These are phyloP conservation scores for Rhazya stricta DNA, from an alignment of 257 asterid genomes.

Conservation along the genomic window DNA sequence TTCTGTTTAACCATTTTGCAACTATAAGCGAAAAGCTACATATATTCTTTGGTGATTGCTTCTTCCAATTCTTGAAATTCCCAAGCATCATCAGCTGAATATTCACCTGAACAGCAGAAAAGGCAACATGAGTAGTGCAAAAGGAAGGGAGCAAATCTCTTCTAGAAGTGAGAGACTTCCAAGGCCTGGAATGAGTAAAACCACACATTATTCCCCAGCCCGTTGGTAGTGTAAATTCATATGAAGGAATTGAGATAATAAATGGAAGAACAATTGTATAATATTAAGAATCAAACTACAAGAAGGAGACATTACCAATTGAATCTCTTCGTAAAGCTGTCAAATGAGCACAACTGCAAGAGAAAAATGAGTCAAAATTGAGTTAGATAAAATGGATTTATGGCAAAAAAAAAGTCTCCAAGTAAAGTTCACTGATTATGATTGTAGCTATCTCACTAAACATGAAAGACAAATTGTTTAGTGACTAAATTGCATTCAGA, in stretches of 20 bases:
- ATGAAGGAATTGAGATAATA: not conserved
- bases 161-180: not conserved
- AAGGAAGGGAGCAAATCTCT: not conserved
- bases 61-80: conserved; percentile 84
- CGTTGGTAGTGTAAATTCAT: too few species aligned
- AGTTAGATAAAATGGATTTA: not conserved
- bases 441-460: not conserved
- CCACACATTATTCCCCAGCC: too few species aligned
- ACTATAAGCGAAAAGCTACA: conserved; percentile 26
- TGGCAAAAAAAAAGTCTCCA: not conserved
- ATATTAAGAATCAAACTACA: not conserved
- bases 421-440: not conserved
- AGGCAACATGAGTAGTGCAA: conserved; percentile 2
- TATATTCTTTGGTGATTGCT: conserved; percentile 63
- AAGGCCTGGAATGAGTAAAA: not conserved
- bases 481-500: not conserved
- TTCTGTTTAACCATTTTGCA: not conserved
- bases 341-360: conserved; percentile 90
- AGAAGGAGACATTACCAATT: conserved; percentile 47
- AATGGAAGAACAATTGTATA: not conserved
- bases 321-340: conserved; percentile 90
- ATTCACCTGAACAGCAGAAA: conserved; percentile 50
- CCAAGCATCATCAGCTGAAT: conserved; percentile 90
- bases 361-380: not conserved
- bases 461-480: not conserved